Base-by-base conservation (phyloP, 2,329 filamentous ascomycete species). In the Alternaria ethzedia region DNA sequence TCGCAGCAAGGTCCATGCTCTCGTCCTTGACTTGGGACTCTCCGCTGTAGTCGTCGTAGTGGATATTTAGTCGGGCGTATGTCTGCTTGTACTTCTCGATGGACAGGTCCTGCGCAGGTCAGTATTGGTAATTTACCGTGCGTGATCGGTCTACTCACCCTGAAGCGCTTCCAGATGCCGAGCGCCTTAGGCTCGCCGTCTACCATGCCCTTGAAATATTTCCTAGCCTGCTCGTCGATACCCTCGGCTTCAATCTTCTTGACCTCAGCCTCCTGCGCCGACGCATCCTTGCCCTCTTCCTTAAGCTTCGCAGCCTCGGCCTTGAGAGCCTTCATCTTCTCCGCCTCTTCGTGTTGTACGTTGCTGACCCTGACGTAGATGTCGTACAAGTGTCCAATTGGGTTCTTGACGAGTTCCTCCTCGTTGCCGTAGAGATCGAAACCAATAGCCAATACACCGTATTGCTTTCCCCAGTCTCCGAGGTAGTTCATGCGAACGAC, bases 311-410 rank as follows among this genome's bases (percentile, higher is more conserved):
- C 69, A 32, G 72, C 71, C 54, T 79, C 71, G 20, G 83, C 82
- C 75, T 87, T 86, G 68, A 85, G 82, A 45, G 81, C 84, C 71
- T 89, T 88, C 23, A 90, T 87, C 63, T 86, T 77, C 67, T 91
- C 90, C 68, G 90, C 90, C 82, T 93, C 89, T 0, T 84, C 87
- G 3, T 83, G 80, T 66, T 90, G 86, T 4, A 90, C 84, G 41
- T 84, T 84, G 70, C 88, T 88, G 79, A 95, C 93, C 78, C 88
- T 87, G 66, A 94, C 91, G 73, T 95, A 96, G 55, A 96, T 89
- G 73, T 94, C 88, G 79, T 90, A 94, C 10, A 96, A 83, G 78
- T 96, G 92, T 78, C 92, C 91, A 75, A 95, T 93, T 12, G 92
- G 92, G 73, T 95, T 91, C 51, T 85, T 84, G 66, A 87, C 79